Evolutionary conservation across 2,329 filamentous ascomycete genomes (phyloP), one percentile per base, ranked within the genome.

Genomic region (Stachybotrys chlorohalonatus): DNA sequence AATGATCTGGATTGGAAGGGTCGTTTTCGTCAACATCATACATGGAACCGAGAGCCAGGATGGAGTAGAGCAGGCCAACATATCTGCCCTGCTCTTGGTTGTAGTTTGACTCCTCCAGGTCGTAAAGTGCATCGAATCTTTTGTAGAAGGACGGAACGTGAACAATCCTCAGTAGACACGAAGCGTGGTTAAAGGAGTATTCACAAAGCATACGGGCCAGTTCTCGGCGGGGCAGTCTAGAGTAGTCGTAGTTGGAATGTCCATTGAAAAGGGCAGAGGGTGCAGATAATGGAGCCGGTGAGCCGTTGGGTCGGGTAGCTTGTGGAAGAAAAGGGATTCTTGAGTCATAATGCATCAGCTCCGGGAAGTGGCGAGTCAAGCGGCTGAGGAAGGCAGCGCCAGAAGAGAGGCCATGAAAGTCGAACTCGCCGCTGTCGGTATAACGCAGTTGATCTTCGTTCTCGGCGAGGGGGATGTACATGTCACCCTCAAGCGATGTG

Each of bases 11-110:
- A n/a, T 52, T 52, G n/a, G 50, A 52, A 3, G 50, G 50, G 36
- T 52, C 50, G 24, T 52, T 52, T 32, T 52, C 50, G 36, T 52
- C 50, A 8, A 52, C 50, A 17, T 52, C 50, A 24, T 52, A 52
- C 50, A 52, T 52, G 16, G 50, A 52, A 7, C 50, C 50, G 7
- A 52, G 16, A 11, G 50, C 50, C 31, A 52, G 36, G 6, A 52
- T 15, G n/a, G 50, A 52, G 16, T 52, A 52, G n/a, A 52, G 50
- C n/a, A 52, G 50, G 16, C 50, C 50, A 15, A 52, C 31, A 52
- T 45, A 52, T 17, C 16, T 32, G 31, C 11, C 36, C 32, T 52
- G 31, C 6, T 45, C 50, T 15, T 52, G 32, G 8, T 3, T 45
- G 8, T 24, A 45, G 11, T 8, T 45, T 52, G 16, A 39, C 24